A percentile compares a stretch with the other conserved stretches of the same genome.
phyloP scores from a whole-genome alignment of 345 rosid genomes.

The Citrus hindsii region DNA sequence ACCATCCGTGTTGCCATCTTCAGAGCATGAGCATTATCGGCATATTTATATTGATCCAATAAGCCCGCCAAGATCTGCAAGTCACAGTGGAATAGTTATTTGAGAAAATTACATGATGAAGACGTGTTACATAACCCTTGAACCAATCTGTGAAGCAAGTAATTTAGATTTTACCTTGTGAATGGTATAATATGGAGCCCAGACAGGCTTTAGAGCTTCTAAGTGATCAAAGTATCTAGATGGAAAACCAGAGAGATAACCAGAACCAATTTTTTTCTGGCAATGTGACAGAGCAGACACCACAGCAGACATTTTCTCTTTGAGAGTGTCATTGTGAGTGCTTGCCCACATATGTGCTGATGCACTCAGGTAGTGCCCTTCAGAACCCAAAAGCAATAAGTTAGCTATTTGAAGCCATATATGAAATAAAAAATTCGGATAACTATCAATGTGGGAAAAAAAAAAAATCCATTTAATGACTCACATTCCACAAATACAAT shows the following conservation, averaged over 20 bases:
- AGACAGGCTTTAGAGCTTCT: slow-evolving; percentile 42
- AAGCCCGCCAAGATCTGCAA: not conserved
- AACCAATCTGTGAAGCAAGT: no score
- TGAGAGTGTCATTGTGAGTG: slow-evolving; percentile 36
- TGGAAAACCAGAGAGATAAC: slow-evolving; percentile 61
- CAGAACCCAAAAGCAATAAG: slow-evolving; percentile 10
- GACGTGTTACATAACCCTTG: no score
- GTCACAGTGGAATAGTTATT: no score
- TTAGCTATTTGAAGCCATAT: not conserved
- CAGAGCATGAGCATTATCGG: slow-evolving; percentile 38
- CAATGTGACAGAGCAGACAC: slow-evolving; percentile 41
- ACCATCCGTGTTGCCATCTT: slow-evolving; percentile 48
- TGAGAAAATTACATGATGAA: no score
- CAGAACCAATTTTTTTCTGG: slow-evolving; percentile 44
- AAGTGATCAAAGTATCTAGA: slow-evolving; percentile 40
- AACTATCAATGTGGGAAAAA: not conserved
- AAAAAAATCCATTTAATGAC: no score
- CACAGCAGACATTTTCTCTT: slow-evolving; percentile 36
- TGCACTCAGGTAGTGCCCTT: slow-evolving; percentile 64
- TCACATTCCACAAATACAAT: no score
- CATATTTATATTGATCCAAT: slow-evolving; percentile 2
- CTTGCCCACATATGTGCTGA: slow-evolving; percentile 61
- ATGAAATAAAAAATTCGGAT: no score
- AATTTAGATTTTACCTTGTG: slow-evolving; percentile 32
- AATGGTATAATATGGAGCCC: slow-evolving; percentile 69